Evolutionary conservation across 192 early-diverging fungal genomes (phyloP).

Genomic region (Entophlyctis helioformis): DNA sequence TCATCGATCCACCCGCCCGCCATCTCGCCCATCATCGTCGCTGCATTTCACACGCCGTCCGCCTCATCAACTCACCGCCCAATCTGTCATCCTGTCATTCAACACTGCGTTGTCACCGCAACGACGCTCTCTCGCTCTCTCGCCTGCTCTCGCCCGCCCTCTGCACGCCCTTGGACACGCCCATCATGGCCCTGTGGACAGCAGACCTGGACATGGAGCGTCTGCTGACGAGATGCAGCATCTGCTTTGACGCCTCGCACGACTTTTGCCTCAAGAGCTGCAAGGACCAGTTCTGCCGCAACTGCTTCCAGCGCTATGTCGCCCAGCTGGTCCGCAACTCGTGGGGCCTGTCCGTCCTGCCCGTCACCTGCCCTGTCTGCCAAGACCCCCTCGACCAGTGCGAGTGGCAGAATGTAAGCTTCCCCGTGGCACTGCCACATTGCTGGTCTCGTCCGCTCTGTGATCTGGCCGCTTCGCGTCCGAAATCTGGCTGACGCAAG

Average conservation of each 20-base stretch:
- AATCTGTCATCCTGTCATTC: too few relatives aligned
- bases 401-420: conserved; percentile 10
- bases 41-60: too few relatives aligned
- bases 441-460: not conserved
- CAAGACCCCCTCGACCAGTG: not conserved
- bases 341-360: conserved; percentile 11
- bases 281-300: conserved; percentile 13
- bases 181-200: too few relatives aligned
- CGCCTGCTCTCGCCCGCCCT: too few relatives aligned
- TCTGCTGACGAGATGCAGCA: not conserved
- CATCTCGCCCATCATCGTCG: too few relatives aligned
- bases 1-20: too few relatives aligned
- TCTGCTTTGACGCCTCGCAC: conserved; percentile 10
- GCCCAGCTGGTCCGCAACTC: conserved; percentile 3
- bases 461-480: not conserved
- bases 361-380: conserved; percentile 8
- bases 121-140: too few relatives aligned
- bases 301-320: conserved; percentile 11
- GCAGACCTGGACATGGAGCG: not conserved
- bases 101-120: too few relatives aligned
- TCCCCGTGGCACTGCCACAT: not conserved
- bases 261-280: conserved; percentile 15
- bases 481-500: not conserved
- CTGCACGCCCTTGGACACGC: too few relatives aligned
- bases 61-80: too few relatives aligned